These are phyloP conservation scores for Cordyceps farinosa DNA, from an alignment of 2,329 filamentous ascomycete species.

Conservation along the genomic window DNA sequence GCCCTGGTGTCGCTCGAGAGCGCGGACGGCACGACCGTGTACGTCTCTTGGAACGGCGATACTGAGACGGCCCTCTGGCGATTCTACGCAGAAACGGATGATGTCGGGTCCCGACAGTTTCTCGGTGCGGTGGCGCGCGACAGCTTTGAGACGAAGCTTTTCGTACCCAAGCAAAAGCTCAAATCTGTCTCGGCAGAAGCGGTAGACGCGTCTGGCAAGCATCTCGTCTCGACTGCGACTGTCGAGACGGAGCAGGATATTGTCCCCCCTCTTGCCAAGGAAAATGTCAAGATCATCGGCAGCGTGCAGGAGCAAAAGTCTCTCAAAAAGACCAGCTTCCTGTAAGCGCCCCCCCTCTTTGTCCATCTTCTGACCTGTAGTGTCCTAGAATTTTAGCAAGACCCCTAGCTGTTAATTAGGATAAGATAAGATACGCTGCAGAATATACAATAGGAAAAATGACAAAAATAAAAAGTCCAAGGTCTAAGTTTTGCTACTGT, in stretches of 20 bases:
- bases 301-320: no score
- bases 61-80: conserved; percentile 44
- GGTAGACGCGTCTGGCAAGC: conserved; percentile 23
- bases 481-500: no score
- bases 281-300: not conserved
- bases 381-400: no score
- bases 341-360: no score
- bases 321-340: no score
- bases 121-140: conserved; percentile 37
- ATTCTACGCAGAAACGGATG: conserved; percentile 22
- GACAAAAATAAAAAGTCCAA: no score
- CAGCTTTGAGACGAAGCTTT: conserved; percentile 43
- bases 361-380: no score
- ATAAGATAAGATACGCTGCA: no score
- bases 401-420: no score
- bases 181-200: conserved; percentile 26
- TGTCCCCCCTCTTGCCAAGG: conserved; percentile 14
- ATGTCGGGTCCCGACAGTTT: conserved; percentile 32
- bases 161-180: conserved; percentile 17
- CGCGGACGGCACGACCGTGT: conserved; percentile 28
- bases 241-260: conserved; percentile 24
- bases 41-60: conserved; percentile 54
- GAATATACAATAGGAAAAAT: no score
- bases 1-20: conserved; percentile 28
- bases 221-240: conserved; percentile 23